Evolutionary conservation across 1,139 yeast genomes (phyloP), one percentile per base, ranked within the genome.

Genomic region (Nematodospora anomalae): DNA sequence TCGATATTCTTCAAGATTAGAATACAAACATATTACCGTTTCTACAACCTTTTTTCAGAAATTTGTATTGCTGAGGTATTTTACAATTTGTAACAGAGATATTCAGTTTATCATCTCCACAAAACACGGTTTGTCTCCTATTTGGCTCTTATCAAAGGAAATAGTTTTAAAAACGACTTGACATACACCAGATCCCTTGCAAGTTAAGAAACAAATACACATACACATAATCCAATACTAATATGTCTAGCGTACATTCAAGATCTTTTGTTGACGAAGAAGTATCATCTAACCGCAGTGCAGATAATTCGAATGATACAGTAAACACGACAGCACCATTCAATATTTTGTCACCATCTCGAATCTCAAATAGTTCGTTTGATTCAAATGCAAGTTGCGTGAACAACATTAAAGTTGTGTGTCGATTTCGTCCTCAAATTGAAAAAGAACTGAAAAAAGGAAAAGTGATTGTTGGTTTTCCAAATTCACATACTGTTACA

Each of bases 361-460:
- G 32, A 22, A 30, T 30, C 3, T 38, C 42, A 11, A 31, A 31
- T 3, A 20, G 30, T 23, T 31, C 26, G 13, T 18, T 29, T 12
- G 33, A 32, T 9, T 12, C 38, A 4, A 16, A 24, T 11, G 14
- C 26, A 11, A 21, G 30, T 9, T 33, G 28, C 5, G 20, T 35
- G 12, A 36, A 35, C 28, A 71, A 72, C 46, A 78, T 83, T 52
- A 79, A 77, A 47, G 90, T 83, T 13, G 65, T 82, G 16, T 83
- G 84, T 35, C 64, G 92, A 40, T 75, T 83, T 49, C 61, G 88
- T 35, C 88, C 90, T 2, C 62, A 62, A 21, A 66, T 57, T 37
- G 59, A 51, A 1, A 13, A 39, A 2, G 81, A 76, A 42, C 26
- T 35, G 21, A 40, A 49, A n/a, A 45, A 43, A 29, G 57, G 52